Conservation (phyloP, 805 yeast genomes). For the Metschnikowia henanensis region DNA sequence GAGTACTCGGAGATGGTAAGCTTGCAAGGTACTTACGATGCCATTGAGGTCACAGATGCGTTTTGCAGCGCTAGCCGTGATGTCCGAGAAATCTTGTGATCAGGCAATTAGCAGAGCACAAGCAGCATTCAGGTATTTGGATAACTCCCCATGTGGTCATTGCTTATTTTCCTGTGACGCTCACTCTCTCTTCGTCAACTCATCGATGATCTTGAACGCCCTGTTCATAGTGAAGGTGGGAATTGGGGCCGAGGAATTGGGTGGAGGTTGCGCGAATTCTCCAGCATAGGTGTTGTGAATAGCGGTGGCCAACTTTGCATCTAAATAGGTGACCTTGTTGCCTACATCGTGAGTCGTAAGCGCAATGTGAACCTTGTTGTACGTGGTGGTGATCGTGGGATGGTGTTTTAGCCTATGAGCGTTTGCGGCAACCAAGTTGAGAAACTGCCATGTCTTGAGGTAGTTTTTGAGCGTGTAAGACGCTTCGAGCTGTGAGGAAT, state of each 20-base stretch:
- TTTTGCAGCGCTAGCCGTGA: slow-evolving; percentile 50
- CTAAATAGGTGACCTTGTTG: slow-evolving; percentile 51
- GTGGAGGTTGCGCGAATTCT: slow-evolving; percentile 8
- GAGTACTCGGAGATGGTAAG: slow-evolving; percentile 75
- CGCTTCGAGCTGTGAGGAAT: slow-evolving; percentile 26
- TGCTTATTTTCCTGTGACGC: too few species aligned
- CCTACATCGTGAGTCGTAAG: slow-evolving; percentile 67
- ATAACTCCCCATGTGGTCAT: too few species aligned
- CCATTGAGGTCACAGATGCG: slow-evolving; percentile 84
- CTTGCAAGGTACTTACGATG: slow-evolving; percentile 92
- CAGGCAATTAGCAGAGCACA: too few species aligned
- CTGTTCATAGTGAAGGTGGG: slow-evolving; percentile 8
- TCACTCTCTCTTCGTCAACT: slow-evolving; percentile 14
- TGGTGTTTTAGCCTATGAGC: slow-evolving; percentile 66
- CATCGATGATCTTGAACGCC: slow-evolving; percentile 16
- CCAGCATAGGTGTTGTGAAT: slow-evolving; percentile 20
- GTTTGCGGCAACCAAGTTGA: slow-evolving; percentile 55
- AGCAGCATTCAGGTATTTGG: too few species aligned
- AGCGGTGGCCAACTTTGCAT: slow-evolving; percentile 54
- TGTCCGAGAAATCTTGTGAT: slow-evolving; percentile 14
- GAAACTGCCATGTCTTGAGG: slow-evolving; percentile 66
- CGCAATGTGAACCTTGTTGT: slow-evolving; percentile 53
- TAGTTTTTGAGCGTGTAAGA: slow-evolving; percentile 48
- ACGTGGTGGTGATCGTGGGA: slow-evolving; percentile 65
- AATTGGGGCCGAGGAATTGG: background rate